phyloP scores from a whole-genome alignment of 768 basidiomycete species.

The Leucocoprinus sp. region DNA sequence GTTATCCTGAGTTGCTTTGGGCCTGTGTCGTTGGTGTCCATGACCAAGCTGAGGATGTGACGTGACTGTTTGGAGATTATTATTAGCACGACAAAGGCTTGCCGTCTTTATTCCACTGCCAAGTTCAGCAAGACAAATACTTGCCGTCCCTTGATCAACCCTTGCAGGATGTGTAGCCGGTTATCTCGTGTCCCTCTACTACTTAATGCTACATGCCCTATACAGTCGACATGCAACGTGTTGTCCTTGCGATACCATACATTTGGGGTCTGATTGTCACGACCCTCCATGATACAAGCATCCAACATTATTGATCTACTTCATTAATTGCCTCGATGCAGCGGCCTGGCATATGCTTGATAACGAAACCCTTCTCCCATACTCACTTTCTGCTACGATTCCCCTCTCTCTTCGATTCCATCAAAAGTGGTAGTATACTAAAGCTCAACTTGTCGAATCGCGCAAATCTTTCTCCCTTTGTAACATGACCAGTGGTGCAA shows the following conservation, averaged over 20 bases:
- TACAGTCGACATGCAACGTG: constrained; percentile 12
- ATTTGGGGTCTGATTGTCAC: constrained; percentile 14
- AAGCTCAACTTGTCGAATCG: neutral
- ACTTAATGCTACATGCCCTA: neutral
- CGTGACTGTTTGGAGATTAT: no score
- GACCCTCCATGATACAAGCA: constrained; percentile 9
- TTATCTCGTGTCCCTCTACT: neutral
- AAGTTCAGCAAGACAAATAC: no score
- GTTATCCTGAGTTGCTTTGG: constrained; percentile 39
- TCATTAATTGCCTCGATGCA: constrained; percentile 32
- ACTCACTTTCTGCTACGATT: constrained; percentile 12
- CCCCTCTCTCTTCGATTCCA: constrained; percentile 13
- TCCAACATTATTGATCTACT: constrained; percentile 4
- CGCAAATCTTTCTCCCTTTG: constrained; percentile 2
- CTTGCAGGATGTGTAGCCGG: neutral
- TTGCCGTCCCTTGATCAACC: neutral
- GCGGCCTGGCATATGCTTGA: constrained; percentile 34
- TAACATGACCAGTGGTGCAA: constrained; percentile 21
- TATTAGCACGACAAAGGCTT: no score
- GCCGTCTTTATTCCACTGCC: no score
- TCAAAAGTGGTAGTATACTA: constrained; percentile 9
- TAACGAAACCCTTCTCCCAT: constrained; percentile 22
- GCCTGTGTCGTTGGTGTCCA: constrained; percentile 6
- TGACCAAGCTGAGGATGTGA: neutral
- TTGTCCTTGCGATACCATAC: constrained; percentile 8